phyloP scores from a whole-genome alignment of 2,329 filamentous ascomycete genomes.

The Pestalotiopsis sp. region DNA sequence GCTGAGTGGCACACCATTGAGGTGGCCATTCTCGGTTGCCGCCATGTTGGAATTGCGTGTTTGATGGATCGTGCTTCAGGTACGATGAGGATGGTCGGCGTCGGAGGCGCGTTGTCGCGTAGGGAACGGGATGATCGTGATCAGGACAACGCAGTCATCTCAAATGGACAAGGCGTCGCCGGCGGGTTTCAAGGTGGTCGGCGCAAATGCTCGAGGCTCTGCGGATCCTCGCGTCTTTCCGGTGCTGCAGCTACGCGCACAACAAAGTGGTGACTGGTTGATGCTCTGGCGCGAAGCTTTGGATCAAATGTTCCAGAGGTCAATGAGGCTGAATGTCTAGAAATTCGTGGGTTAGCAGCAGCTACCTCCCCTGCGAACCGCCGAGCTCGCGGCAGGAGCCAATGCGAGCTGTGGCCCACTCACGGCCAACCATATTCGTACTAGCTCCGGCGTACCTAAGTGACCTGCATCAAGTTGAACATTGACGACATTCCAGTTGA shows the following conservation, averaged over 20 bases:
- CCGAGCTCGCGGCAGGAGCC: neutral
- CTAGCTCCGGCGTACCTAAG: too few species aligned
- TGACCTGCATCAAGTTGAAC: too few species aligned
- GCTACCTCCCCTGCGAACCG: neutral
- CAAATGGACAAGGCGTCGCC: neutral
- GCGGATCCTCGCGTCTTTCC: neutral
- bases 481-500: too few species aligned
- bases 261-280: neutral
- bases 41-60: slow-evolving; percentile 37
- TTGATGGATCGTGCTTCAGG: slow-evolving; percentile 21
- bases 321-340: neutral
- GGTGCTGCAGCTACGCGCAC: neutral
- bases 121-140: neutral
- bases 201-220: neutral
- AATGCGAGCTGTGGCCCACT: too few species aligned
- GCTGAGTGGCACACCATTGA: slow-evolving; percentile 45
- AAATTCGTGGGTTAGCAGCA: neutral
- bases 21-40: slow-evolving; percentile 44
- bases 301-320: neutral
- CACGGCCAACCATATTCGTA: too few species aligned
- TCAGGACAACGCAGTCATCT: slow-evolving; percentile 3
- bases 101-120: neutral
- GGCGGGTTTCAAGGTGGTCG: neutral
- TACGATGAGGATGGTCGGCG: neutral
- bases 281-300: neutral